Evolutionary conservation across 2,329 filamentous ascomycete species (phyloP).

Genomic region (Phialophora verrucosa): DNA sequence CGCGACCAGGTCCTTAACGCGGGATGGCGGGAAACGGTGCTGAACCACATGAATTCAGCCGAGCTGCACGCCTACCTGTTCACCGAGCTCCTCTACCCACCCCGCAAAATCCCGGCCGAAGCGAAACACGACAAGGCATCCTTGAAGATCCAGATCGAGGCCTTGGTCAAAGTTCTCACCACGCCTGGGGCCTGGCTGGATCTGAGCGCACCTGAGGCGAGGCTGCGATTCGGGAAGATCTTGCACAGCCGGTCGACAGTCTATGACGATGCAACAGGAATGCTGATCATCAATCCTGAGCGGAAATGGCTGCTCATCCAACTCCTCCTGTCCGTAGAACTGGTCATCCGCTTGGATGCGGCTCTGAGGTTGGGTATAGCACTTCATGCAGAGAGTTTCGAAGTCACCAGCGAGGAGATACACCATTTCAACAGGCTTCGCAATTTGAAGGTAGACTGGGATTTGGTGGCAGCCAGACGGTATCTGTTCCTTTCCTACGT

Average conservation of each 20-base stretch:
- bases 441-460: constrained; percentile 62
- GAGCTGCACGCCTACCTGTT: constrained; percentile 47
- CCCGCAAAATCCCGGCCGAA: constrained; percentile 38
- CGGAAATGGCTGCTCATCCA: constrained; percentile 62
- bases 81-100: constrained; percentile 48
- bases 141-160: constrained; percentile 55
- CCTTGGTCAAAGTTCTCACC: constrained; percentile 51
- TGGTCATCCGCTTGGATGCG: constrained; percentile 61
- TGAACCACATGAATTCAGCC: constrained; percentile 44
- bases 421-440: constrained; percentile 54
- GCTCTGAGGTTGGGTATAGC: constrained; percentile 50
- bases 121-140: constrained; percentile 39
- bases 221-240: constrained; percentile 53
- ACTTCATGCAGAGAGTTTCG: constrained; percentile 47
- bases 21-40: constrained; percentile 44
- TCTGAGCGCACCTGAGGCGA: constrained; percentile 54
- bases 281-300: constrained; percentile 36
- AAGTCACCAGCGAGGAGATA: constrained; percentile 52
- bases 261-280: constrained; percentile 24
- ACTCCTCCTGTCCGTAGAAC: constrained; percentile 60
- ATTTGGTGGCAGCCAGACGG: constrained; percentile 59
- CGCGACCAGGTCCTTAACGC: constrained; percentile 45
- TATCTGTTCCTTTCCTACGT: constrained; percentile 51
- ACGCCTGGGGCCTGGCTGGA: constrained; percentile 55
- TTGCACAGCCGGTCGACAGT: constrained; percentile 46